Percentiles rank a stretch among this genome's conserved stretches.
Conservation (phyloP, 306 rosid species). For the Bauhinia variegata region DNA sequence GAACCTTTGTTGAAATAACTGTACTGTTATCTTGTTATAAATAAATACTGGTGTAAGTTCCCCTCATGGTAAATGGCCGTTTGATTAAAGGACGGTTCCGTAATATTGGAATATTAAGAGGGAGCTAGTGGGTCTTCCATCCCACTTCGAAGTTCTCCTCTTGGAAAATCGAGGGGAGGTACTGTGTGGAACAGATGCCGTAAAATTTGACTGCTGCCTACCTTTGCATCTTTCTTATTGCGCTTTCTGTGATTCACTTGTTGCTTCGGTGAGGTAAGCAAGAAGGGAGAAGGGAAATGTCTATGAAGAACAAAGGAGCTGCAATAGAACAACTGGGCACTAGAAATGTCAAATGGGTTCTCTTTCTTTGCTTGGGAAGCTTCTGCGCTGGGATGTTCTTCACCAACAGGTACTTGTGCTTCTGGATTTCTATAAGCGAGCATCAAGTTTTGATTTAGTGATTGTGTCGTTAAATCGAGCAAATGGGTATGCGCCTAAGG, state of each 20-base stretch:
- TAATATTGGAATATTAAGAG: conserved; percentile 35
- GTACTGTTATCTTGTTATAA: conserved; percentile 37
- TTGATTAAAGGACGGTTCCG: conserved; percentile 40
- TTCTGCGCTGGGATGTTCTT: conserved; percentile 86
- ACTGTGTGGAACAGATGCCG: conserved; percentile 12
- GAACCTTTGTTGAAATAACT: not conserved
- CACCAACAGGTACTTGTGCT: conserved; percentile 65
- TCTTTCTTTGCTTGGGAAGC: conserved; percentile 75
- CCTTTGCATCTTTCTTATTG: not conserved
- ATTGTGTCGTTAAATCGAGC: conserved; percentile 26
- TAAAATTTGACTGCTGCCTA: conserved; percentile 27
- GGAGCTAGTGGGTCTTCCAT: conserved; percentile 28
- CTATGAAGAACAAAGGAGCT: conserved; percentile 63
- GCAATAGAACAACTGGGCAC: conserved; percentile 42
- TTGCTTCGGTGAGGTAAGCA: conserved; percentile 22
- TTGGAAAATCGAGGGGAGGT: conserved; percentile 23
- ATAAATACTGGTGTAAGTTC: not conserved
- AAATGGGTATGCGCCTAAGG: conserved; percentile 15
- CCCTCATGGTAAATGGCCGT: conserved; percentile 18
- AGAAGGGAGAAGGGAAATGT: conserved; percentile 48
- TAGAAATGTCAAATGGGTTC: conserved; percentile 62
- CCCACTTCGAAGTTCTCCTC: conserved; percentile 27
- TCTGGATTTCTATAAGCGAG: conserved; percentile 37
- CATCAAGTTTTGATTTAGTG: conserved; percentile 22
- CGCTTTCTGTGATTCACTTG: not conserved